These are phyloP conservation scores for Haematococcus lacustris DNA, from an alignment of 139 green algal species.

Conservation along the genomic window DNA sequence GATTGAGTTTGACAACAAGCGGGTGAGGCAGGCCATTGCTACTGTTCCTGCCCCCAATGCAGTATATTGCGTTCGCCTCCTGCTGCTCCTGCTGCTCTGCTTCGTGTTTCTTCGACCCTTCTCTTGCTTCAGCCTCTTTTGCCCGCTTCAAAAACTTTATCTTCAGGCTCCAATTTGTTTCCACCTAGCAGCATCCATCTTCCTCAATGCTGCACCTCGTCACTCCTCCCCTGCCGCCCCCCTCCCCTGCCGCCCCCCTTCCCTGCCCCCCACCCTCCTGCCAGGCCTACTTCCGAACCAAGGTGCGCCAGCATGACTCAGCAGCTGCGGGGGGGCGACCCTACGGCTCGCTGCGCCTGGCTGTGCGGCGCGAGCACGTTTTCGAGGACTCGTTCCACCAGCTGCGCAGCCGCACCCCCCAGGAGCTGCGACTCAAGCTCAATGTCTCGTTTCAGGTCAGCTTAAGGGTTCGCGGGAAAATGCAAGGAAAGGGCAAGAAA, in stretches of 20 bases:
- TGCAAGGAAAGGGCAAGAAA: too few relatives aligned
- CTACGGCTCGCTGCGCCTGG: conserved; percentile 68
- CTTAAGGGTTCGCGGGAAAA: too few relatives aligned
- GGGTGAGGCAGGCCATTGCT: too few relatives aligned
- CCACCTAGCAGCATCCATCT: conserved; percentile 2
- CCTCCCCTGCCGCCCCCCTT: too few relatives aligned
- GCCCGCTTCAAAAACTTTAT: too few relatives aligned
- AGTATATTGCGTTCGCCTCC: too few relatives aligned
- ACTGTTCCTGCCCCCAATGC: too few relatives aligned
- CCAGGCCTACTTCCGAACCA: conserved; percentile 25
- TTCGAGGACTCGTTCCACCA: conserved; percentile 98
- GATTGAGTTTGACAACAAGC: conserved; percentile 99
- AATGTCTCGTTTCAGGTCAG: conserved; percentile 64
- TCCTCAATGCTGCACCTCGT: neutral
- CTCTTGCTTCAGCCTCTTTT: too few relatives aligned
- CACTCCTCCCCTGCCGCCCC: neutral
- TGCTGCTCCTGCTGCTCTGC: neutral
- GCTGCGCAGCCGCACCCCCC: conserved; percentile 69
- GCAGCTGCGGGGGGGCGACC: conserved; percentile 11
- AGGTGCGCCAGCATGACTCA: conserved; percentile 39
- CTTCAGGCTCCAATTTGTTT: too few relatives aligned
- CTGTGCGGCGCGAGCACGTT: conserved; percentile 77
- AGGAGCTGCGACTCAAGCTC: conserved; percentile 76
- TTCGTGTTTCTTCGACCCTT: too few relatives aligned
- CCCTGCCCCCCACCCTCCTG: too few relatives aligned